Base-by-base conservation (phyloP, 176 grass and related monocot species). In the Hordeum marinum region DNA sequence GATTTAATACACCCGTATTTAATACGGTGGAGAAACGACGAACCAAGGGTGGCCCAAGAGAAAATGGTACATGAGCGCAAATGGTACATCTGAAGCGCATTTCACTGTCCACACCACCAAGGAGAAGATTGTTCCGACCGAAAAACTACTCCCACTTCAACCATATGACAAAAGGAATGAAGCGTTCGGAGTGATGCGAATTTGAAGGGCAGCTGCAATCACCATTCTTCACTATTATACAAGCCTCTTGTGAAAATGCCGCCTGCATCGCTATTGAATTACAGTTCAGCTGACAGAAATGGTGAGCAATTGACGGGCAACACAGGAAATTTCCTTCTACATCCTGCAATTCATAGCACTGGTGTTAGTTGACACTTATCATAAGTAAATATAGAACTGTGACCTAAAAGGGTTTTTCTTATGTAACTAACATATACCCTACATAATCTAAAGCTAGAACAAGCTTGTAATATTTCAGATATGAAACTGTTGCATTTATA, bases 271-370 rank as follows among this genome's bases (percentile, higher is more conserved):
- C 14, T 59, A 24, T 63, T 54, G 9, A 54, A 85, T 61, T 29
- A 15, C 76, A 34, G 27, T 21, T 81, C 59, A 69, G 57, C 36
- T 76, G 35, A 62, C 26, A 64, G 41, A 82, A 65, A 83, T n/a
- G 20, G 34, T 72, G 66, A 26, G 20, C 66, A 83, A 4, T 11
- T 68, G 71, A 68, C 25, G 25, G 41, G n/a, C 7, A 45, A 7
- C 32, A 17, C 18, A 63, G 34, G 13, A 45, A 78, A 60, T 24
- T 26, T 17, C 24, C 65, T 72, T 80, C 83, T 57, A 78, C 10
- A 83, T 32, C 80, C 79, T 86, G 79, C 25, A 73, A 75, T 67
- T 29, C 31, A 60, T 11, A 79, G 26, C 43, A 79, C 13, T 5
- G 24, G 21, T 18, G 25, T 86, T 36, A 79, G 21, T 41, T 79